Evolutionary conservation across 2,329 filamentous ascomycete genomes (phyloP), one percentile per base, ranked within the genome.

Genomic region (Penicillium palitans): DNA sequence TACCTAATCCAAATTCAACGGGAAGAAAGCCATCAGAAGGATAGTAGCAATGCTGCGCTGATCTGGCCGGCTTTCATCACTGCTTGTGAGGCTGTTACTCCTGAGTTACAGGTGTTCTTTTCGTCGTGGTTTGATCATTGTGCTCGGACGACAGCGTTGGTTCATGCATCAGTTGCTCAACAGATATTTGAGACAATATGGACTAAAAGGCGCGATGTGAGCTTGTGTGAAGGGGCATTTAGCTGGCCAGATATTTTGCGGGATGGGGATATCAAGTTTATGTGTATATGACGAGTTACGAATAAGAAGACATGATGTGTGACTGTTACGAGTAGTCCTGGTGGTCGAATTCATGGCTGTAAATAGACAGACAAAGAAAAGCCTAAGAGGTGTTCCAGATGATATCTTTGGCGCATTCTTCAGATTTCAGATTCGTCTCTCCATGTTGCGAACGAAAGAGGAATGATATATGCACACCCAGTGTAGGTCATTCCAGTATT

Each of bases 51-150:
- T 25, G 63, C 55, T 6, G 58, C 58, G 1, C 54, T 66, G 3
- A 66, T 66, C 27, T 67, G 63, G 61, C 65, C 61, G 0, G 60
- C 60, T 1, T 66, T 66, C 17, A 64, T 66, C n/a, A 55, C 65
- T 8, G 65, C 63, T 3, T 66, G 61, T 44, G 63, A 66, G 29
- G 59, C 61, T 6, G 49, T 64, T 2, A n/a, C 46, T 13, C 29
- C 40, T 0, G 57, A 64, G 15, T 39, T 59, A 4, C 58, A 66
- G 27, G 10, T 8, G 1, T 61, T 59, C 41, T 66, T 66, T 17
- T 58, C 60, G 0, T 52, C 40, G 0, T 62, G 63, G 62, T 61
- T 67, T 50, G 60, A 66, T 12, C 25, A 21, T 6, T 63, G 55
- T 19, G 60, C 51, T 48, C 29, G 45, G 12, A 51, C 25, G 6